phyloP scores from a whole-genome alignment of 305 asterid genomes.

The Salvia sclarea region DNA sequence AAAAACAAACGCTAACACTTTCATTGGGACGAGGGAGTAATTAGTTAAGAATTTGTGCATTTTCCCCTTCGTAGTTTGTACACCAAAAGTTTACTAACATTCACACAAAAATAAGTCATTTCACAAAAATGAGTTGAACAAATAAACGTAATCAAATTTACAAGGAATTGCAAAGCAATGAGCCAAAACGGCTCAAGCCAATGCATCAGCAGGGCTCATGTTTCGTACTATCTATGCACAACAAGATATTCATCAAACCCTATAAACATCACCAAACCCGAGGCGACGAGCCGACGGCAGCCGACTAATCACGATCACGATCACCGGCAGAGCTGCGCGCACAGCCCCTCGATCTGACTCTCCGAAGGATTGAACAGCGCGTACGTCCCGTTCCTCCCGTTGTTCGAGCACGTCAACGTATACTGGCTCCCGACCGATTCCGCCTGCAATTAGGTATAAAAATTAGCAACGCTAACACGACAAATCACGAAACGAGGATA shows the following conservation, averaged over 20 bases:
- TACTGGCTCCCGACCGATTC: slow-evolving; percentile 45
- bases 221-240: slow-evolving; percentile 28
- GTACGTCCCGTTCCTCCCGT: slow-evolving; percentile 45
- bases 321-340: slow-evolving; percentile 66
- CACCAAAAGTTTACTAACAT: background rate
- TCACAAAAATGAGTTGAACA: background rate
- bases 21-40: too few species aligned
- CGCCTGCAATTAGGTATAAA: slow-evolving; percentile 29
- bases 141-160: slow-evolving; percentile 20
- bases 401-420: slow-evolving; percentile 53
- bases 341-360: slow-evolving; percentile 63
- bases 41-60: too few species aligned
- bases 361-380: slow-evolving; percentile 44
- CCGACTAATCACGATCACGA: background rate
- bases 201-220: background rate
- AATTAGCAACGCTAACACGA: background rate
- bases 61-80: too few species aligned
- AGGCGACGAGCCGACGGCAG: background rate
- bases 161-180: slow-evolving; percentile 19
- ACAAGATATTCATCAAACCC: background rate
- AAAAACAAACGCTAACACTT: too few species aligned
- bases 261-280: slow-evolving; percentile 9
- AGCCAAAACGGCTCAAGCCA: background rate
- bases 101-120: background rate
- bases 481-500: background rate